Evolutionary conservation across 768 basidiomycete genomes (phyloP), one percentile per base, ranked within the genome.

Genomic region (Russula ochroleuca): DNA sequence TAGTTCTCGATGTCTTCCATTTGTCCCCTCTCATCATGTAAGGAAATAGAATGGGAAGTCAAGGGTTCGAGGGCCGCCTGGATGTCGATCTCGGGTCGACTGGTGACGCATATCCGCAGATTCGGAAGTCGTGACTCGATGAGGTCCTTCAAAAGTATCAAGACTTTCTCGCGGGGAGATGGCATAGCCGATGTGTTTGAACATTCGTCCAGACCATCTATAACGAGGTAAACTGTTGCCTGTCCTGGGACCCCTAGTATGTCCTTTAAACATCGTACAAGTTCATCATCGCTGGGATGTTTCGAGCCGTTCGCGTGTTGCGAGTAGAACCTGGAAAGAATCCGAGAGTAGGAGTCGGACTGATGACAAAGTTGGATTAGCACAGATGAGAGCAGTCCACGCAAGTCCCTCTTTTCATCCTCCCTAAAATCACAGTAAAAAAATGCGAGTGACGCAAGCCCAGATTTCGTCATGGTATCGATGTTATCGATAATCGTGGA

Each of bases 141-240:
- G n/a, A 58, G 57, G 43, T 37, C 45, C 35, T 48, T 19, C 33
- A 58, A 3, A 23, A 58, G 4, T 4, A 9, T 48, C 0, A 58
- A 14, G 10, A 58, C 9, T 15, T 37, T 25, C n/a, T 47, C 47
- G 14, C 57, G 57, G 19, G 50, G 38, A 5, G 59, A 31, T 1
- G 23, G 37, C 3, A 40, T 11, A 14, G 35, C 25, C 14, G 48
- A 41, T 9, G 31, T 37, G 8, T 41, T 59, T 28, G 59, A 38
- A 13, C 59, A 59, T 51, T 59, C 59, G 14, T 59, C 59, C 21
- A 59, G 23, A 5, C 23, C 59, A 4, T 59, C 59, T 8, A 59
- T 1, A 14, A 59, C n/a, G 1, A 59, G 5, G 38, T 51, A 59
- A 1, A 35, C 1, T 1, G 59, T 23, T 3, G 57, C 33, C 37